Evolutionary conservation across 75 land plant genomes (phyloP).

Genomic region (Isoetes taiwanensis): DNA sequence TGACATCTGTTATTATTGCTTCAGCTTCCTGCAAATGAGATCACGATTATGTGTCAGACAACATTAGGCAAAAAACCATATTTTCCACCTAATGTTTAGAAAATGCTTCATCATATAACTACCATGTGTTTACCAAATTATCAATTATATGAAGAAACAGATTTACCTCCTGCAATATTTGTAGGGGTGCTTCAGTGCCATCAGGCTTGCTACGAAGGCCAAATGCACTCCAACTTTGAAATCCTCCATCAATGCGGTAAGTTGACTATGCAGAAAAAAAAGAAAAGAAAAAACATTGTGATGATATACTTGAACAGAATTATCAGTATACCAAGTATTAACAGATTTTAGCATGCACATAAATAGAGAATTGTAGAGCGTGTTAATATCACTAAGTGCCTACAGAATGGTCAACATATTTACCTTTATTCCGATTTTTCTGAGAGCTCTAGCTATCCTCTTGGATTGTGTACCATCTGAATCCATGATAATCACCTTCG

Average conservation of each 20-base stretch:
- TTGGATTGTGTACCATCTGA: constrained; percentile 68
- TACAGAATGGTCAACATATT: too few relatives aligned
- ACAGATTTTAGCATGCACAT: too few relatives aligned
- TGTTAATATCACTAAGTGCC: too few relatives aligned
- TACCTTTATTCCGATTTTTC: constrained; percentile 73
- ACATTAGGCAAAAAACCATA: neutral
- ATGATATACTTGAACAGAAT: too few relatives aligned
- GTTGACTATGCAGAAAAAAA: constrained; percentile 33
- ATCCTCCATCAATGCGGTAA: constrained; percentile 74
- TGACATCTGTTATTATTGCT: constrained; percentile 68
- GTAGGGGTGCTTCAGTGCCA: constrained; percentile 57
- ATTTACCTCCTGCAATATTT: constrained; percentile 74
- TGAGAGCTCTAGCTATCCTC: constrained; percentile 69
- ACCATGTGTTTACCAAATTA: neutral
- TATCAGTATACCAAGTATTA: too few relatives aligned
- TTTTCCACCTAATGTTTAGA: neutral
- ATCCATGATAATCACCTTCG: constrained; percentile 85
- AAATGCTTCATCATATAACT: neutral
- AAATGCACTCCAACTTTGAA: constrained; percentile 47
- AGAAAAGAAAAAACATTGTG: neutral
- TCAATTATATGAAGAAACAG: neutral
- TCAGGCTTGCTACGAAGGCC: constrained; percentile 63
- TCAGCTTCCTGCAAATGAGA: constrained; percentile 56
- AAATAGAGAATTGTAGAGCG: too few relatives aligned
- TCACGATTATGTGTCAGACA: neutral